Evolutionary conservation across 2,329 filamentous ascomycete species (phyloP).

Genomic region (Colletotrichum tropicale): DNA sequence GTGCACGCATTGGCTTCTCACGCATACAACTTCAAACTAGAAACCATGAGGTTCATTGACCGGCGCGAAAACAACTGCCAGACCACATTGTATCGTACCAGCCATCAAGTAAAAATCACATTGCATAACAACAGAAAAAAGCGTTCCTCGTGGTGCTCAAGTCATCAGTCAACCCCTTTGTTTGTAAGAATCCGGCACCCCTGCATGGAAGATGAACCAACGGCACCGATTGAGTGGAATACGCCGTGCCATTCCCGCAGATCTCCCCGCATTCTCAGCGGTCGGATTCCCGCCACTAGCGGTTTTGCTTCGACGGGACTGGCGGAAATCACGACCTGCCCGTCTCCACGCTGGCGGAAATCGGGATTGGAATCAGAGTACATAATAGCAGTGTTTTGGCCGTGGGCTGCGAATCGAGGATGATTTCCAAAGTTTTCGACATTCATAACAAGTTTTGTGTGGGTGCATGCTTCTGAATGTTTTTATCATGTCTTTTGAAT

Average conservation of each 20-base stretch:
- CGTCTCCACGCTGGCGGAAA: background rate
- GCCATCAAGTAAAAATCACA: fast-evolving
- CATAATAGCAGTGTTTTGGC: background rate
- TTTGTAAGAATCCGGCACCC: background rate
- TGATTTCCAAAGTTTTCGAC: background rate
- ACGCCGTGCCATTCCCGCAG: background rate
- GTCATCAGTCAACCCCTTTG: background rate
- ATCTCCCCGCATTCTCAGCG: slow-evolving; percentile 12
- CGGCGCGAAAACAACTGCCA: background rate
- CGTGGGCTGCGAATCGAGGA: background rate
- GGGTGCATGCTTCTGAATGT: background rate
- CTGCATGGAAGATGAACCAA: background rate
- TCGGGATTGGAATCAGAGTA: background rate
- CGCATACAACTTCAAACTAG: background rate
- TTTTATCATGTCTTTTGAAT: background rate
- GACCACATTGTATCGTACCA: fast-evolving
- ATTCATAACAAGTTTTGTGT: background rate
- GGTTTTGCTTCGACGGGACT: slow-evolving; percentile 9
- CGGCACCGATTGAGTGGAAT: background rate
- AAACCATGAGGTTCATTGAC: background rate
- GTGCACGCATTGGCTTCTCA: background rate
- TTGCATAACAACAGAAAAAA: background rate
- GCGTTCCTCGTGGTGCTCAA: background rate
- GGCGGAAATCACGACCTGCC: background rate
- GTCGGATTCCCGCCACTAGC: slow-evolving; percentile 10